These are phyloP conservation scores for Dalbergia oliveri DNA, from an alignment of 306 rosid species.

Conservation along the genomic window DNA sequence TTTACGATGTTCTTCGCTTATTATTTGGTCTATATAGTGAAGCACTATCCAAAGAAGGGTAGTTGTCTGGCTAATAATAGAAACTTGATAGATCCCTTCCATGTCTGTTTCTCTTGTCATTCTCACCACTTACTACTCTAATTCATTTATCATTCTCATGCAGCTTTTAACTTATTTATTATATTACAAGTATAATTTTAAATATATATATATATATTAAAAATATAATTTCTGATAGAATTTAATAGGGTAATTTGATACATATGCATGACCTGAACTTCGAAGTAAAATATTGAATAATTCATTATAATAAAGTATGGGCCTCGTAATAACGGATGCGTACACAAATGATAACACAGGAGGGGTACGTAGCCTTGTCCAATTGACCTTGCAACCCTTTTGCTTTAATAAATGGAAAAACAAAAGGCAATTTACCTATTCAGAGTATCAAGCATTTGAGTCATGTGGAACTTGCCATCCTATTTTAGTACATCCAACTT, in stretches of 20 bases:
- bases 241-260: background rate
- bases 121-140: background rate
- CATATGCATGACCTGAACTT: slow-evolving; percentile 6
- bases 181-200: too few species aligned
- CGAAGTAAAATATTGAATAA: slow-evolving; percentile 27
- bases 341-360: too few species aligned
- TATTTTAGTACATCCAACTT: slow-evolving; percentile 20
- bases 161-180: background rate
- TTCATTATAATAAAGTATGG: background rate
- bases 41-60: slow-evolving; percentile 5
- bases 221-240: background rate
- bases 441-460: slow-evolving; percentile 20
- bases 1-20: slow-evolving; percentile 4
- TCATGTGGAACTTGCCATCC: background rate
- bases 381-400: slow-evolving; percentile 14
- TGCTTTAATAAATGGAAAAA: background rate
- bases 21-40: slow-evolving; percentile 29
- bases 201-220: too few species aligned
- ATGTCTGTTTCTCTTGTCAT: background rate
- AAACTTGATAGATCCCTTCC: slow-evolving; percentile 14
- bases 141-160: background rate
- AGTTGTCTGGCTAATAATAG: slow-evolving; percentile 22
- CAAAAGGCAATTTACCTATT: slow-evolving; percentile 14
- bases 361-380: background rate
- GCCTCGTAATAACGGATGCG: background rate